Evolutionary conservation across 371 early-diverging fungal species (phyloP), one percentile per base, ranked within the genome.

Genomic region (Apophysomyces variabilis): DNA sequence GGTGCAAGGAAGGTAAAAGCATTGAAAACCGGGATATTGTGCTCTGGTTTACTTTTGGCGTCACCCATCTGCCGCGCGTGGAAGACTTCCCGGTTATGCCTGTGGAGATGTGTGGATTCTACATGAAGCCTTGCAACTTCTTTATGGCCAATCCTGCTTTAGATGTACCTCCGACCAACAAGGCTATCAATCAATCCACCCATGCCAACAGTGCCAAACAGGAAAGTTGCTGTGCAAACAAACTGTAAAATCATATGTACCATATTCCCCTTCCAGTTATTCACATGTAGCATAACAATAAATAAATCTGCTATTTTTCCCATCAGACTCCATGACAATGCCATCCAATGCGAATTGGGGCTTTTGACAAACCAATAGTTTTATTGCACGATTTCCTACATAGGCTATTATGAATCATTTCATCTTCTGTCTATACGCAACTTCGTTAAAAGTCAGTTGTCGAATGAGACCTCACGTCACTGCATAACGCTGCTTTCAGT

Each of bases 81-180:
- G 85, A 85, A 67, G 85, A 85, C 60, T 83, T 83, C 70, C 85
- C 85, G 45, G 64, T 85, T 38, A 85, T 85, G 85, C 79, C 83
- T 58, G 83, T 81, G 4, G 85, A 83, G 63, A 69, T 66, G 61
- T 71, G 74, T 64, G 83, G 85, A 54, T 79, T 85, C 68, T 69
- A 62, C 65, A 79, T 85, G 73, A 77, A 79, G 61, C 82, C 85
- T 12, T 74, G 67, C 60, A 83, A 81, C 66, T 85, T 85, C 69
- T 85, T 85, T 61, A 69, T 76, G 18, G 67, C 66, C 50, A 85
- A 85, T 61, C 85, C 85, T 54, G 82, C 69, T 21, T 38, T 85
- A 21, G 83, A 85, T 66, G 76, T 85, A 6, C 80, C 85, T 32
- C 79, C 81, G 16, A 74, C 77, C 14, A 77, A 74, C 73, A 79